Conservation (phyloP, 768 basidiomycete species). For the Boletus rubropictus region DNA sequence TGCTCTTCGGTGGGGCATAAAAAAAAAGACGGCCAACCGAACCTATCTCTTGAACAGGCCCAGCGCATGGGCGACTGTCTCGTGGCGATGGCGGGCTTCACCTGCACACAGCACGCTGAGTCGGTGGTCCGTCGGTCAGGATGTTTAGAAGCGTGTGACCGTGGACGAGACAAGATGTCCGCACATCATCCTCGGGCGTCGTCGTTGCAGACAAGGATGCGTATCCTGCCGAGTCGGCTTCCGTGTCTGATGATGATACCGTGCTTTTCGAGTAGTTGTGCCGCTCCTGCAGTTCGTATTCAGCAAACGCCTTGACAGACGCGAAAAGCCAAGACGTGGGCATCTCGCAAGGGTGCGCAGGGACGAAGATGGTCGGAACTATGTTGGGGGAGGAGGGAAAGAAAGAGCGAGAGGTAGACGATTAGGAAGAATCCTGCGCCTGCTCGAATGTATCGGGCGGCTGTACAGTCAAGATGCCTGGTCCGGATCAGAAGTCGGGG, state of each 20-base stretch:
- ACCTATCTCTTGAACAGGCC: slow-evolving; percentile 25
- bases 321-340: no score
- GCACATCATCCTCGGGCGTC: slow-evolving; percentile 27
- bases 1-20: no score
- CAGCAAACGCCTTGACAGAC: no score
- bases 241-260: slow-evolving; percentile 20
- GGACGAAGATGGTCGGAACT: slow-evolving; percentile 14
- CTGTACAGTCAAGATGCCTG: not conserved
- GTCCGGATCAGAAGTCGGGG: slow-evolving; percentile 1
- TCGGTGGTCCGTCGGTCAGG: slow-evolving; percentile 6
- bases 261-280: not conserved
- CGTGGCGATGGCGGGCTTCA: slow-evolving; percentile 8
- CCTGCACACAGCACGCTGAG: not conserved
- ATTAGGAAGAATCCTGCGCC: not conserved
- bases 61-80: slow-evolving; percentile 17
- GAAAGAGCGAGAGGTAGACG: not conserved
- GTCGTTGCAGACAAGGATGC: slow-evolving; percentile 28
- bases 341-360: slow-evolving; percentile 2
- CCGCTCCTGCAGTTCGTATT: not conserved
- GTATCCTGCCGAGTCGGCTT: slow-evolving; percentile 17
- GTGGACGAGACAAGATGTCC: slow-evolving; percentile 20
- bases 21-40: not conserved
- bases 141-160: slow-evolving; percentile 3
- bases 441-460: not conserved
- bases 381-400: no score